Base-by-base conservation (phyloP, 352 stramenopile genomes). In the Globisporangium heterothallicum region DNA sequence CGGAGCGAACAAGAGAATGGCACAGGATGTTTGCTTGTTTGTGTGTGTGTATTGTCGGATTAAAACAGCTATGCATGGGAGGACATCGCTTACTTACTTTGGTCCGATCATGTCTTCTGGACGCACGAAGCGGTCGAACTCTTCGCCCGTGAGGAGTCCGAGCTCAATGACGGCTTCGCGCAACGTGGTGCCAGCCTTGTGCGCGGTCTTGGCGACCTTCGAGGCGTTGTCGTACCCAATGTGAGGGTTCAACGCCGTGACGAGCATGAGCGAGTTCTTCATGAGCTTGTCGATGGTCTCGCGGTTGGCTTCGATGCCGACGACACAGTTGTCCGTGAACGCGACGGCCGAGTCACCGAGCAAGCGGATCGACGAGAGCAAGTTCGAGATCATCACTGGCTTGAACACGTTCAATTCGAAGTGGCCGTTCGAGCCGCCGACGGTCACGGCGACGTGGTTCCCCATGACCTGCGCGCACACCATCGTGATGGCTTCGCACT, bases 401-500 rank as follows among this genome's bases (percentile, higher is more conserved):
- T 98, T 98, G 75, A 98, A 98, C 29, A 98, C 94, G 66, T 99
- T 99, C 19, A 98, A 76, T 71, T 99, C 93, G 64, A 99, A 98
- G 55, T 98, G 93, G 58, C 96, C 96, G 65, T 98, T 95, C 38
- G 84, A 84, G 30, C 94, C 94, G 49, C 88, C 91, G 14, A 98
- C 65, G 1, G 92, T 95, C 58, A 98, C 88, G 22, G 94, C 74
- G 2, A 92, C 81, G 72, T 98, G 82, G 76, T 98, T 98, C 53
- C 95, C 96, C 74, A 99, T 98, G 13, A 98, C 88, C 59, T 89
- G 77, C 42, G 92, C 92, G 62, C 88, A 98, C 36, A 98, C 93
- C 95, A 98, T 98, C 22, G 94, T 98, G 21, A 99, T 73, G 21
- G 95, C 92, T 63, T 98, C 96, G 67, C 88, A 98, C 70, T 98